phyloP scores from a whole-genome alignment of 129 eudicot species.

The Saposhnikovia divaricata region DNA sequence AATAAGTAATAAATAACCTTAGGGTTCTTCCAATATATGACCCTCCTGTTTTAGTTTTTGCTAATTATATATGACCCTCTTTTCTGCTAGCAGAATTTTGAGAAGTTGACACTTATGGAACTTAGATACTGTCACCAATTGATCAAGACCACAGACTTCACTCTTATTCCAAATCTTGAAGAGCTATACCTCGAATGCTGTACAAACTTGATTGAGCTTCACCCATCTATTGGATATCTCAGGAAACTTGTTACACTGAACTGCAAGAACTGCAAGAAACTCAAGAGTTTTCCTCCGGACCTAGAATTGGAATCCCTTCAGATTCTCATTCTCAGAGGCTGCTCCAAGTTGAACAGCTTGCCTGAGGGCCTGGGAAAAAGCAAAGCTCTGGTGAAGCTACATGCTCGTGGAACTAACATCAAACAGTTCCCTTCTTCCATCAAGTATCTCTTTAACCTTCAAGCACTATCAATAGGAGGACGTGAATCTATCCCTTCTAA shows the following conservation, averaged over 20 bases:
- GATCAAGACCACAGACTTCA: slow-evolving; percentile 5
- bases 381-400: slow-evolving; percentile 5
- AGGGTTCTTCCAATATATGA: no score
- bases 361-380: not conserved
- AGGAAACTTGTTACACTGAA: not conserved
- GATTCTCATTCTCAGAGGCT: not conserved
- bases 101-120: not conserved
- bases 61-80: no score
- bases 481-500: not conserved
- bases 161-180: slow-evolving; percentile 11
- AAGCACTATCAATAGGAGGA: slow-evolving; percentile 1
- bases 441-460: not conserved
- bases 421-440: slow-evolving; percentile 10
- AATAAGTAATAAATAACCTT: no score
- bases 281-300: not conserved
- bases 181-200: slow-evolving; percentile 9
- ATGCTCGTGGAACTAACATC: not conserved
- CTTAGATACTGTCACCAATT: slow-evolving; percentile 5
- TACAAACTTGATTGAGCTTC: slow-evolving; percentile 8
- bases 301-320: slow-evolving; percentile 6
- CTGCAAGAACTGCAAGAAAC: slow-evolving; percentile 5
- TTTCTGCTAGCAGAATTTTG: not conserved
- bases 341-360: not conserved
- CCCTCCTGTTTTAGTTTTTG: no score
- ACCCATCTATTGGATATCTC: not conserved